A percentile compares a stretch with the other conserved stretches of the same genome.
Conservation (phyloP, 2,329 filamentous ascomycete species). For the Metarhizium anisopliae region DNA sequence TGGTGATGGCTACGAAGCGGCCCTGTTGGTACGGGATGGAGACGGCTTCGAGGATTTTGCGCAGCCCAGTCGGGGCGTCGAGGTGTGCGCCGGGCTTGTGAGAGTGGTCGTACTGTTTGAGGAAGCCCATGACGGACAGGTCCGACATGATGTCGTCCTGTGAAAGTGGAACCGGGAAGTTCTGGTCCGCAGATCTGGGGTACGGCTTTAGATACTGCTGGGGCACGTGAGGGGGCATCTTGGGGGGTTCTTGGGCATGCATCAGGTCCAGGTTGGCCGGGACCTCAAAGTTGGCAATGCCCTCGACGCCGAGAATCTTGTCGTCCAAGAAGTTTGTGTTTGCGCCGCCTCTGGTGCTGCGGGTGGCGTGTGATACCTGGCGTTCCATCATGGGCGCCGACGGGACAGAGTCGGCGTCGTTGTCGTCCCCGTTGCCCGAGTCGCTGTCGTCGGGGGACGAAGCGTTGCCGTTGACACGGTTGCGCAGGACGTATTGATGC, state of each 20-base stretch:
- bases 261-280: slow-evolving; percentile 50
- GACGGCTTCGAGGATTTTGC: slow-evolving; percentile 47
- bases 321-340: slow-evolving; percentile 49
- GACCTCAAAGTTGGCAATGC: slow-evolving; percentile 49
- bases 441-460: slow-evolving; percentile 46
- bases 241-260: slow-evolving; percentile 43
- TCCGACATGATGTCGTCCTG: slow-evolving; percentile 46
- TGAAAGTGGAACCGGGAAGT: slow-evolving; percentile 42
- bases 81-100: slow-evolving; percentile 48
- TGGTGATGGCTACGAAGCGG: slow-evolving; percentile 39
- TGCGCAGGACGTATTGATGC: slow-evolving; percentile 52
- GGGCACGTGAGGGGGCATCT: slow-evolving; percentile 48
- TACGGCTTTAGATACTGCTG: slow-evolving; percentile 52
- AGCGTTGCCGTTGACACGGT: slow-evolving; percentile 41
- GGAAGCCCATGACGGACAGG: slow-evolving; percentile 48
- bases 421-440: slow-evolving; percentile 42
- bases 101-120: slow-evolving; percentile 45
- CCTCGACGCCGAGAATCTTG: slow-evolving; percentile 50
- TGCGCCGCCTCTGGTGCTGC: slow-evolving; percentile 48
- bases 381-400: slow-evolving; percentile 53
- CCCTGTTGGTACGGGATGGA: slow-evolving; percentile 37
- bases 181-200: slow-evolving; percentile 43
- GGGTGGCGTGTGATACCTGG: slow-evolving; percentile 53
- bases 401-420: slow-evolving; percentile 35
- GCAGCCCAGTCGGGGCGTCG: slow-evolving; percentile 43